Evolutionary conservation across 139 green algal species (phyloP).

Genomic region (Chlorella sp.): DNA sequence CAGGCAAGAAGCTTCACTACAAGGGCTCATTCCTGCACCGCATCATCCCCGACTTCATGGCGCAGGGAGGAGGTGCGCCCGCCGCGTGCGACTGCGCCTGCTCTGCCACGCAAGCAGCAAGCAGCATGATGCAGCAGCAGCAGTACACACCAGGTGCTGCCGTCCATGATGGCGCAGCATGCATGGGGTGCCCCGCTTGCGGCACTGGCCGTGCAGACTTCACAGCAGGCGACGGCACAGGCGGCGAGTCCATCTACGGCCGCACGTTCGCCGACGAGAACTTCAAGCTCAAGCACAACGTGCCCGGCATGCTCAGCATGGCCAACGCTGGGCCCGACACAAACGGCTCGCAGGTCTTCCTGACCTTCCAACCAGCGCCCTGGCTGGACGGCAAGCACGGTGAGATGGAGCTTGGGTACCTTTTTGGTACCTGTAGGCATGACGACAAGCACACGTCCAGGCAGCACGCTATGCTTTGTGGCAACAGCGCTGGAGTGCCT

Average conservation of each 20-base stretch:
- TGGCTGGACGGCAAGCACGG: slow-evolving; percentile 82
- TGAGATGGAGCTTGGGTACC: slow-evolving; percentile 25
- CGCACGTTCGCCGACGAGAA: slow-evolving; percentile 78
- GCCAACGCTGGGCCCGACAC: slow-evolving; percentile 67
- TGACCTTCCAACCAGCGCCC: slow-evolving; percentile 56
- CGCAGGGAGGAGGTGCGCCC: slow-evolving; percentile 28
- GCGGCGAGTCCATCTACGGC: slow-evolving; percentile 87
- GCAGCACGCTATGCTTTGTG: not conserved
- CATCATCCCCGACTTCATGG: slow-evolving; percentile 60
- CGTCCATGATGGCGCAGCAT: too few relatives aligned
- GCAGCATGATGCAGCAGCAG: too few relatives aligned
- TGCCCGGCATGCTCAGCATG: slow-evolving; percentile 55
- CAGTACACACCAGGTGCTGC: too few relatives aligned
- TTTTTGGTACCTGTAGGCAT: not conserved
- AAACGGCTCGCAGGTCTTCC: slow-evolving; percentile 74
- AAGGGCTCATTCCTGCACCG: slow-evolving; percentile 86
- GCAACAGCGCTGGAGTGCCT: too few relatives aligned
- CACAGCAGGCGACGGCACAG: slow-evolving; percentile 60
- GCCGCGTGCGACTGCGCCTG: too few relatives aligned
- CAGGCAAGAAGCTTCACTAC: slow-evolving; percentile 80
- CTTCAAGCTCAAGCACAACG: slow-evolving; percentile 83
- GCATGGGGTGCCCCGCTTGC: not conserved
- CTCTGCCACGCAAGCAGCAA: too few relatives aligned
- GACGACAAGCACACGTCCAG: not conserved
- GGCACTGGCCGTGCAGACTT: slow-evolving; percentile 21